Percentiles rank a stretch among this genome's conserved stretches.
These are phyloP conservation scores for Buxus sempervirens DNA, from an alignment of 164 flowering plant species.

Conservation along the genomic window DNA sequence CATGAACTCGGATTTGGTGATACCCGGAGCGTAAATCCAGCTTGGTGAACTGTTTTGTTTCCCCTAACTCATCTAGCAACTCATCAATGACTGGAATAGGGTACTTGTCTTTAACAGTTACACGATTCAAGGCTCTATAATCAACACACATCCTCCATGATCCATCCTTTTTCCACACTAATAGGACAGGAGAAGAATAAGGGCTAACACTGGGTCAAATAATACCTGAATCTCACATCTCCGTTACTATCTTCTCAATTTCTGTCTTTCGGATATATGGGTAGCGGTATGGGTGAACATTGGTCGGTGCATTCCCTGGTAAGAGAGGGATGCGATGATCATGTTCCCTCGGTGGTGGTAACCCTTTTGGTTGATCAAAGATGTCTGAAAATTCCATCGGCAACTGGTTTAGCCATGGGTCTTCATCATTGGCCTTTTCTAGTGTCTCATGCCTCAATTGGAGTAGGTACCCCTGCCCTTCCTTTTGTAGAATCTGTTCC, in stretches of 20 bases:
- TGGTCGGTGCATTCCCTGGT: background rate
- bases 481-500: background rate
- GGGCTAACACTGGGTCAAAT: background rate
- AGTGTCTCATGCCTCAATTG: no score
- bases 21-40: background rate
- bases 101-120: background rate
- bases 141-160: background rate
- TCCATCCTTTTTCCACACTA: background rate
- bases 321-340: no score
- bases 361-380: background rate
- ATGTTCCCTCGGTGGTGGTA: background rate
- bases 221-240: background rate
- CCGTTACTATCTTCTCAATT: background rate
- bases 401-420: no score
- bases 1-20: background rate
- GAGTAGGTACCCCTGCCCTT: no score
- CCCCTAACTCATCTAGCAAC: background rate
- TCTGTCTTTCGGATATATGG: background rate
- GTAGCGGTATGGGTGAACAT: background rate
- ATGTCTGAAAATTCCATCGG: no score
- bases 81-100: constrained; percentile 1
- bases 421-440: no score
- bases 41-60: background rate
- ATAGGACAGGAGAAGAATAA: background rate
- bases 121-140: no score